A percentile compares a stretch with the other conserved stretches of the same genome.
Evolutionary conservation across 495 filamentous ascomycete genomes (phyloP).

Genomic region (Penicillium longicatenatum): DNA sequence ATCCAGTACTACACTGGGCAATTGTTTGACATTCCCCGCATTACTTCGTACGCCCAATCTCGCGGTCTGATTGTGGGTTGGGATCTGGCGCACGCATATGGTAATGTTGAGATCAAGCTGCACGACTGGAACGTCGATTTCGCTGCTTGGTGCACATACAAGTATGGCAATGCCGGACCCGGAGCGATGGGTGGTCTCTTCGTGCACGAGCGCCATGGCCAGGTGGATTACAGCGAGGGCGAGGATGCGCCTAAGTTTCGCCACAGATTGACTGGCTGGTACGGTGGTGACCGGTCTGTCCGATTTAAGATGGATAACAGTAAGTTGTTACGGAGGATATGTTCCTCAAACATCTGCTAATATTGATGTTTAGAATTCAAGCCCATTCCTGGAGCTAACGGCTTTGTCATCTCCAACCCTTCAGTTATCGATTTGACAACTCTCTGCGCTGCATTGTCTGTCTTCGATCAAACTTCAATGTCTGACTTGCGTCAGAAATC

Average conservation of each 20-base stretch:
- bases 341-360: constrained; percentile 12
- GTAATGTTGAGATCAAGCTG: constrained; percentile 81
- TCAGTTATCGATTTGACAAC: constrained; percentile 61
- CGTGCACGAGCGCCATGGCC: constrained; percentile 74
- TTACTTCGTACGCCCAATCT: constrained; percentile 78
- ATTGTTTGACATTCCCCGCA: constrained; percentile 80
- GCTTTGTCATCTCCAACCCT: constrained; percentile 63
- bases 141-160: constrained; percentile 94
- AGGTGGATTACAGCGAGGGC: constrained; percentile 49
- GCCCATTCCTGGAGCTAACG: constrained; percentile 66
- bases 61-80: constrained; percentile 80
- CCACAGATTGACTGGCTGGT: constrained; percentile 79
- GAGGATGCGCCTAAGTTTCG: constrained; percentile 49
- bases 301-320: constrained; percentile 79
- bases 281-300: constrained; percentile 76
- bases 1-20: constrained; percentile 97
- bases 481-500: constrained; percentile 71
- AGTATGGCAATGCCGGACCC: constrained; percentile 91
- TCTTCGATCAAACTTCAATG: constrained; percentile 78
- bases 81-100: constrained; percentile 93
- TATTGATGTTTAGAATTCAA: constrained; percentile 57
- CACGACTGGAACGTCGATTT: constrained; percentile 96
- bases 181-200: constrained; percentile 86
- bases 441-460: constrained; percentile 70
- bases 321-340: constrained; percentile 25